Percentiles rank a stretch among this genome's conserved stretches.
phyloP scores from a whole-genome alignment of 2,329 filamentous ascomycete genomes.

The Trichothecium roseum region DNA sequence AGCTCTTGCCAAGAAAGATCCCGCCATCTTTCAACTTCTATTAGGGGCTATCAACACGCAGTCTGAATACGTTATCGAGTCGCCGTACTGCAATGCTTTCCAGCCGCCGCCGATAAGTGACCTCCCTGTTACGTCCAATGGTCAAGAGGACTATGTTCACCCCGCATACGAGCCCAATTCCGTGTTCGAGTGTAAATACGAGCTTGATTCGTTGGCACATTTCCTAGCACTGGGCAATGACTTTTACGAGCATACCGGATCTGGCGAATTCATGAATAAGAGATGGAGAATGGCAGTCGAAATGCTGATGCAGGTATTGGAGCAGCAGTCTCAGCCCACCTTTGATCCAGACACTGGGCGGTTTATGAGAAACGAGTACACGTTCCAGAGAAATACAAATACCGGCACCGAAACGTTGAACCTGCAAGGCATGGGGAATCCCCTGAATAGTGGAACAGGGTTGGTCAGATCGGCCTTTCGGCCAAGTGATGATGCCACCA shows the following conservation, averaged over 20 bases:
- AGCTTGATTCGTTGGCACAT: constrained; percentile 88
- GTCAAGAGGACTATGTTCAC: constrained; percentile 75
- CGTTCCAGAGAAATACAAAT: constrained; percentile 72
- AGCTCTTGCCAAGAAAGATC: constrained; percentile 69
- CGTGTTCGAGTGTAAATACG: constrained; percentile 98
- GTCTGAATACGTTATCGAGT: constrained; percentile 85
- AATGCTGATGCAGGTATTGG: constrained; percentile 61
- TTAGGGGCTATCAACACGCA: constrained; percentile 94
- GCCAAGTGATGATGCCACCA: constrained; percentile 90
- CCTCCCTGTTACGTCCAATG: constrained; percentile 61
- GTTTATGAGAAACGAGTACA: constrained; percentile 69
- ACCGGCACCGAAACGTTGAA: constrained; percentile 83
- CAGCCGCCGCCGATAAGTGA: constrained; percentile 83
- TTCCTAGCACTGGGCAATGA: constrained; percentile 82
- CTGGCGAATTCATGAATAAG: constrained; percentile 64
- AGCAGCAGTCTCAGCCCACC: constrained; percentile 70
- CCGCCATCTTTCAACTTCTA: constrained; percentile 67
- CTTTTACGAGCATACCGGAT: constrained; percentile 71
- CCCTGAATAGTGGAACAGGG: constrained; percentile 72
- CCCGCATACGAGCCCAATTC: constrained; percentile 72
- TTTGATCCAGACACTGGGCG: constrained; percentile 59
- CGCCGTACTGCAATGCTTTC: constrained; percentile 97
- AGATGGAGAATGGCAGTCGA: constrained; percentile 74
- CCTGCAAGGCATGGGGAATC: constrained; percentile 79
- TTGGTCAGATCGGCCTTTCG: constrained; percentile 86